Percentiles rank a stretch among this genome's conserved stretches.
Conservation (phyloP, 208 protist genomes). For the Lotmaria passim region DNA sequence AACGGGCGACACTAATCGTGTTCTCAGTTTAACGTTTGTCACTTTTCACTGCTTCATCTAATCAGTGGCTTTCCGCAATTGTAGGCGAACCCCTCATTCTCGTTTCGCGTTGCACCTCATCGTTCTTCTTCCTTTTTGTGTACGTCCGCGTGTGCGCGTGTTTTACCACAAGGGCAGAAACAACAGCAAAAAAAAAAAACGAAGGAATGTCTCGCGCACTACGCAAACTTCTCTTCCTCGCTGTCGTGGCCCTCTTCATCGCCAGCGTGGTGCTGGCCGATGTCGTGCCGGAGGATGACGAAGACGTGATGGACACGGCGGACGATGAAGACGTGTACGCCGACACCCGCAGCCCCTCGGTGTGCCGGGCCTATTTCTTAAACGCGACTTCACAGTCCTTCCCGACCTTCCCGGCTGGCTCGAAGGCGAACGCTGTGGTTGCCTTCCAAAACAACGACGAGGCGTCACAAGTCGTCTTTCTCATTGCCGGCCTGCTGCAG, state of each 20-base stretch:
- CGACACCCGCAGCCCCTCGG: slow-evolving; percentile 3
- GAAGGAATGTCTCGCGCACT: slow-evolving; percentile 10
- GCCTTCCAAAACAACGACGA: slow-evolving; percentile 75
- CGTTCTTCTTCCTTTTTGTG: too few relatives aligned
- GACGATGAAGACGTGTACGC: slow-evolving; percentile 45
- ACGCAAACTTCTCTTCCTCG: slow-evolving; percentile 27
- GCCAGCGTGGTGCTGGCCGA: slow-evolving; percentile 24
- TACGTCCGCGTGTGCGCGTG: too few relatives aligned
- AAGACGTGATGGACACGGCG: slow-evolving; percentile 5
- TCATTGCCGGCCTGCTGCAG: slow-evolving; percentile 64
- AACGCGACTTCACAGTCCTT: slow-evolving; percentile 42
- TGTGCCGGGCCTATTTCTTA: slow-evolving; percentile 67
- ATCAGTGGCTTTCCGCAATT: too few relatives aligned
- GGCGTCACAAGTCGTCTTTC: slow-evolving; percentile 51
- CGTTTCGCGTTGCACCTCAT: too few relatives aligned
- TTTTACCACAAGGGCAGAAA: too few relatives aligned
- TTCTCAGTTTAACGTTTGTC: too few relatives aligned
- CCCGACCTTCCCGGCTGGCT: slow-evolving; percentile 58
- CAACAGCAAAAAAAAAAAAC: slow-evolving; percentile 10
- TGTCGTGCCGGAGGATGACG: slow-evolving; percentile 10
- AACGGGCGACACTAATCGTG: too few relatives aligned
- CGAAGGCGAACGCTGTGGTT: slow-evolving; percentile 48
- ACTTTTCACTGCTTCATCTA: too few relatives aligned
- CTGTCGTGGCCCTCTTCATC: slow-evolving; percentile 21
- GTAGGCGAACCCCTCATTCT: too few relatives aligned